Percentiles rank a stretch among this genome's conserved stretches.
phyloP scores from a whole-genome alignment of 139 green algal species.

The Haematococcus lacustris region DNA sequence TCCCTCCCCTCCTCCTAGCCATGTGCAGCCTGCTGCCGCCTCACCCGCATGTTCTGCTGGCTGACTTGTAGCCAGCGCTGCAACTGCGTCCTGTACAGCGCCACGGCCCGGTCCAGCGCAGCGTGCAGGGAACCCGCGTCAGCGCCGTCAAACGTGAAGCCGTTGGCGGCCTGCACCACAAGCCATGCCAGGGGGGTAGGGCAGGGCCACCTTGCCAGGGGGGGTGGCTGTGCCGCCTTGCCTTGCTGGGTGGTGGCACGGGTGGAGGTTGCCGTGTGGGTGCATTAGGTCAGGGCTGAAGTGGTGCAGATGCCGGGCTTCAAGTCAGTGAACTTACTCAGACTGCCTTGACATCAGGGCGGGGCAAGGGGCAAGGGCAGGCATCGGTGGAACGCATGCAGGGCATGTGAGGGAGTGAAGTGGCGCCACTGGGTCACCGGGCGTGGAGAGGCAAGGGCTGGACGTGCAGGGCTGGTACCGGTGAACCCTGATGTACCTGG shows the following conservation, averaged over 20 bases:
- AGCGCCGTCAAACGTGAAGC: constrained; percentile 84
- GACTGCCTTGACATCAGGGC: not conserved
- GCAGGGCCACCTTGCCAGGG: constrained; percentile 68
- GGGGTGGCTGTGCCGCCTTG: not conserved
- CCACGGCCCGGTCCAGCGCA: constrained; percentile 68
- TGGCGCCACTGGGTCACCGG: too few species aligned
- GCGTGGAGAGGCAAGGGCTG: too few species aligned
- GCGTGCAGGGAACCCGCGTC: constrained; percentile 62
- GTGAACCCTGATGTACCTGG: too few species aligned
- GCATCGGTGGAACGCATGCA: too few species aligned
- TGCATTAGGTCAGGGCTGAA: not conserved
- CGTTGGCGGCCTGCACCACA: constrained; percentile 40
- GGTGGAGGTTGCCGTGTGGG: not conserved
- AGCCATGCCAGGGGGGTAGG: constrained; percentile 50
- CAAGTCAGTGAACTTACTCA: not conserved
- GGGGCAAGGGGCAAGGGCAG: too few species aligned
- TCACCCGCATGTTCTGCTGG: constrained; percentile 42
- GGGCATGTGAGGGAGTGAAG: too few species aligned
- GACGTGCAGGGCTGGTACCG: too few species aligned
- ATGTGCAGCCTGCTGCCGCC: too few species aligned
- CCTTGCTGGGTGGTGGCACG: not conserved
- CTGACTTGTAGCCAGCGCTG: constrained; percentile 35
- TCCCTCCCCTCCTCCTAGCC: too few species aligned
- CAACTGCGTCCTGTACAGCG: constrained; percentile 38
- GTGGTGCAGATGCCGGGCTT: not conserved